A percentile compares a stretch with the other conserved stretches of the same genome.
Evolutionary conservation across 2,329 filamentous ascomycete species (phyloP).

Genomic region (Paraphaeosphaeria sporulosa): DNA sequence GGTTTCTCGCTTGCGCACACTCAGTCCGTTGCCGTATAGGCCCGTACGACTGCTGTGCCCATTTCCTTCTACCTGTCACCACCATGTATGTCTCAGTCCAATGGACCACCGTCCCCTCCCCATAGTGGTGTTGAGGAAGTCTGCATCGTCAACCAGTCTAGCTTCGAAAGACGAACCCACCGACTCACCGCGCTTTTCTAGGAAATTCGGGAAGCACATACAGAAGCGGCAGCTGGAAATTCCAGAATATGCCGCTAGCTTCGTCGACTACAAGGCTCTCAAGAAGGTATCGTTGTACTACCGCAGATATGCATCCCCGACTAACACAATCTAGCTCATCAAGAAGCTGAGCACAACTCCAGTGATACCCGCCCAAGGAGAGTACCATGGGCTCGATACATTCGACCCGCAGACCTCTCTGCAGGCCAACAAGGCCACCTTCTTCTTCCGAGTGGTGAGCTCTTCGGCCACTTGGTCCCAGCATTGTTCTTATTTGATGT

Average conservation of each 20-base stretch:
- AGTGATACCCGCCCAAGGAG: slow-evolving; percentile 78
- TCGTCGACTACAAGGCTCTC: slow-evolving; percentile 98
- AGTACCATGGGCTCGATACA: slow-evolving; percentile 55
- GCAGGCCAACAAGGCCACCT: slow-evolving; percentile 96
- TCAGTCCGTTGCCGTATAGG: slow-evolving; percentile 32
- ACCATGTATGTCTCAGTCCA: slow-evolving; percentile 49
- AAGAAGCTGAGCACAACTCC: slow-evolving; percentile 96
- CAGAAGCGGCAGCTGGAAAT: slow-evolving; percentile 99
- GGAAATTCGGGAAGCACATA: slow-evolving; percentile 99
- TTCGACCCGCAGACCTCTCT: slow-evolving; percentile 85
- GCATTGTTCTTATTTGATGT: slow-evolving; percentile 15
- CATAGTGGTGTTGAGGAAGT: slow-evolving; percentile 41
- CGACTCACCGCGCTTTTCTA: slow-evolving; percentile 57
- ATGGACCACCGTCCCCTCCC: slow-evolving; percentile 44
- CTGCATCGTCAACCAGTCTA: slow-evolving; percentile 44
- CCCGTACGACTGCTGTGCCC: slow-evolving; percentile 26
- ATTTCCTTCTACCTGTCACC: slow-evolving; percentile 33
- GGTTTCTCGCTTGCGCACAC: slow-evolving; percentile 42
- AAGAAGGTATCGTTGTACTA: slow-evolving; percentile 77
- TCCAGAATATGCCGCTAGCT: slow-evolving; percentile 98
- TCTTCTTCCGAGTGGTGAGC: slow-evolving; percentile 94
- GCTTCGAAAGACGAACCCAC: slow-evolving; percentile 47
- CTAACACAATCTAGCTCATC: slow-evolving; percentile 74
- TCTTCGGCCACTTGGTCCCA: not conserved
- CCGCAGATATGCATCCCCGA: not conserved